These are phyloP conservation scores for Boletus speciosus DNA, from an alignment of 768 basidiomycete species.

Conservation along the genomic window DNA sequence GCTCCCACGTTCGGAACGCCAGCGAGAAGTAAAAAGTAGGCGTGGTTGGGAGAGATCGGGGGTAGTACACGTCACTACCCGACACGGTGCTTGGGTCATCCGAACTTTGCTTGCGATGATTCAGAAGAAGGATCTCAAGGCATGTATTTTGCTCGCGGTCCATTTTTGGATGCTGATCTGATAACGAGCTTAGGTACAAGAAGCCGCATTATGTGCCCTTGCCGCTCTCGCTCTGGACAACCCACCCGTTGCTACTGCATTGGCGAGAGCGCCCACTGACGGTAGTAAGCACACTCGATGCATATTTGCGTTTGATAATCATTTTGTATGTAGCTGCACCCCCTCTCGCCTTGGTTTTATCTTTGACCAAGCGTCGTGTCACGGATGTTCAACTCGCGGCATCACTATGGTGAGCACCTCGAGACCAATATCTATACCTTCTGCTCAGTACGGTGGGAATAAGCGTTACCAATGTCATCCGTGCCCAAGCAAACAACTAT, in stretches of 20 bases:
- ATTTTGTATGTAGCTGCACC: slow-evolving; percentile 10
- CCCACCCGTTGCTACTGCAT: slow-evolving; percentile 42
- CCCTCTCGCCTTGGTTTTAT: slow-evolving; percentile 41
- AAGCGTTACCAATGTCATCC: slow-evolving; percentile 62
- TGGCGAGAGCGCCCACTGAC: slow-evolving; percentile 45
- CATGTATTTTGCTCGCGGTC: slow-evolving; percentile 8
- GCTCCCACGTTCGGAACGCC: slow-evolving; percentile 56
- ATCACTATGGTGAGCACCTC: slow-evolving; percentile 53
- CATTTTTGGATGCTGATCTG: neutral
- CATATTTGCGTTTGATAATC: slow-evolving; percentile 3
- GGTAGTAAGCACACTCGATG: slow-evolving; percentile 32
- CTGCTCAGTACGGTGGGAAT: neutral
- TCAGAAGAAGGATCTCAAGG: slow-evolving; percentile 54
- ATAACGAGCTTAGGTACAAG: slow-evolving; percentile 47
- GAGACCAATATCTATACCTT: neutral
- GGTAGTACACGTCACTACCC: slow-evolving; percentile 35
- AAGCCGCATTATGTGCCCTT: slow-evolving; percentile 60
- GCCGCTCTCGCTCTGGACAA: slow-evolving; percentile 68
- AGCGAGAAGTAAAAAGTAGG: slow-evolving; percentile 51
- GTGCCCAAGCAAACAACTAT: slow-evolving; percentile 40
- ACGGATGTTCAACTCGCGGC: slow-evolving; percentile 67
- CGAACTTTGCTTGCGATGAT: slow-evolving; percentile 49
- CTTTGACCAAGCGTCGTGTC: slow-evolving; percentile 54
- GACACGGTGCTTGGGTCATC: slow-evolving; percentile 59
- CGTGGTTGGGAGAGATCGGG: slow-evolving; percentile 74